Percentiles rank a stretch among this genome's conserved stretches.
Conservation (phyloP, 2,329 filamentous ascomycete species). For the Fusarium sp. region DNA sequence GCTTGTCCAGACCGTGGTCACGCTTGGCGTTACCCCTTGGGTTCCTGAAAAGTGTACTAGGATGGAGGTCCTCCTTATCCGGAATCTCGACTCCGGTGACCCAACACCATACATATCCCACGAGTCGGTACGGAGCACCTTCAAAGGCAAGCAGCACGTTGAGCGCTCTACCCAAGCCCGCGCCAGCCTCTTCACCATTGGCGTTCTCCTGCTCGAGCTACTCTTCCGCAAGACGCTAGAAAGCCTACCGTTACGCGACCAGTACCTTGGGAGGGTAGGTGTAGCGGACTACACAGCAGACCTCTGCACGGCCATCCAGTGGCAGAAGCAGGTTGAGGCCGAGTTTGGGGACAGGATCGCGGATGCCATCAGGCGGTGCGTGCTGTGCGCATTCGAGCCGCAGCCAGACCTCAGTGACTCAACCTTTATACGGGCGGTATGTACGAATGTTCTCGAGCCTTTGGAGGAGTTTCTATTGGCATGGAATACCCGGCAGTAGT, state of each 20-base stretch:
- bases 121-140: background rate
- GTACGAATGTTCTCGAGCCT: background rate
- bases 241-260: background rate
- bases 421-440: slow-evolving; percentile 3
- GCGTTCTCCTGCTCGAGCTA: background rate
- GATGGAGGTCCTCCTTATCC: background rate
- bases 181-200: background rate
- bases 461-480: background rate
- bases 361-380: slow-evolving; percentile 4
- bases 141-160: background rate
- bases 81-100: background rate
- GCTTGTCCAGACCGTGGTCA: background rate
- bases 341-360: slow-evolving; percentile 2
- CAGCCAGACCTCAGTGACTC: background rate
- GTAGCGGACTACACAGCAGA: background rate
- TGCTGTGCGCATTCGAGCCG: slow-evolving; percentile 4
- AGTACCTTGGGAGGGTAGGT: background rate
- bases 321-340: slow-evolving; percentile 1
- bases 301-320: background rate
- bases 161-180: background rate
- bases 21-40: background rate
- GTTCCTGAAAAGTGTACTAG: background rate
- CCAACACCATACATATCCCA: background rate
- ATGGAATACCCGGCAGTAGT: background rate
- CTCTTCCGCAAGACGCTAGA: background rate